These are phyloP conservation scores for Obba rivulosa DNA, from an alignment of 768 basidiomycete species.

Conservation along the genomic window DNA sequence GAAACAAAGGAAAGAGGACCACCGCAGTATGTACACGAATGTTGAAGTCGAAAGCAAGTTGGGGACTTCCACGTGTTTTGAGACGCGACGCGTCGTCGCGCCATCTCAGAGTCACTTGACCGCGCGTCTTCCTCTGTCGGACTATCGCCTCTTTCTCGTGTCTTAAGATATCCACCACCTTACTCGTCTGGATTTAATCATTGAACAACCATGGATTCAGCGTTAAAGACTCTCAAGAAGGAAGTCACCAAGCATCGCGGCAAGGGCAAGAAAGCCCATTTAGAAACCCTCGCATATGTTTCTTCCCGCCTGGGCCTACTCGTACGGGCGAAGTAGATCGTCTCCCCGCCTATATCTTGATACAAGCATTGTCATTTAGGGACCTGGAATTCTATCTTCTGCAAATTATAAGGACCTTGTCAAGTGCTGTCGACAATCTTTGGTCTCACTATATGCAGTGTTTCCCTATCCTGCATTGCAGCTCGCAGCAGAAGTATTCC, in stretches of 20 bases:
- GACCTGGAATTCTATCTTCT: constrained; percentile 35
- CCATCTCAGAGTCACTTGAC: too few relatives aligned
- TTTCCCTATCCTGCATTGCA: constrained; percentile 35
- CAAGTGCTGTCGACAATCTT: constrained; percentile 34
- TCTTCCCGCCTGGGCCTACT: constrained; percentile 38
- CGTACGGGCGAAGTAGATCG: constrained; percentile 25
- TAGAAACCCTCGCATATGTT: constrained; percentile 34
- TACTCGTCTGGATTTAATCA: background rate
- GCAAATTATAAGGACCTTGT: constrained; percentile 33
- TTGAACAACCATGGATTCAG: background rate
- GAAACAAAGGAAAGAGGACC: too few relatives aligned
- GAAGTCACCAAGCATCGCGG: background rate
- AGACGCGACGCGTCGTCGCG: too few relatives aligned
- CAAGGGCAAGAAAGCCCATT: constrained; percentile 21
- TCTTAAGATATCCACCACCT: too few relatives aligned
- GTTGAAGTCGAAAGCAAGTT: too few relatives aligned
- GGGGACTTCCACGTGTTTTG: too few relatives aligned
- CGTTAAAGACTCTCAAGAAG: background rate
- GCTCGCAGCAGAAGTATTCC: constrained; percentile 37
- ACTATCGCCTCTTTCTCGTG: too few relatives aligned
- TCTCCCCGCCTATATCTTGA: background rate
- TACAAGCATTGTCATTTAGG: background rate
- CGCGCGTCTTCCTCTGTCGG: too few relatives aligned
- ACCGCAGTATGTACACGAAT: too few relatives aligned
- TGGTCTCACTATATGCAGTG: constrained; percentile 40